Evolutionary conservation across 2,329 filamentous ascomycete species (phyloP).

Genomic region (Leptosphaerulina australis): DNA sequence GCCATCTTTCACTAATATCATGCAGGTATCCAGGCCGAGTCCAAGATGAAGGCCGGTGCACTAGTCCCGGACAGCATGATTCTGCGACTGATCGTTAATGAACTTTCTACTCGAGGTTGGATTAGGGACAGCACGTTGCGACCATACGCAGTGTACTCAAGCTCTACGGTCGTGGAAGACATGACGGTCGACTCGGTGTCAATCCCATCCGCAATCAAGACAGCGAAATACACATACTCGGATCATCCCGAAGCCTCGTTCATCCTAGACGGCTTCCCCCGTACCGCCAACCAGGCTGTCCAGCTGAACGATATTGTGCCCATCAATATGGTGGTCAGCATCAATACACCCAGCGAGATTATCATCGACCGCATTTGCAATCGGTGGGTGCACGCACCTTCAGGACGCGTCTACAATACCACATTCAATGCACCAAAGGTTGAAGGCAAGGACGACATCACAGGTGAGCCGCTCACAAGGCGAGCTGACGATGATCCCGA

Average conservation of each 20-base stretch:
- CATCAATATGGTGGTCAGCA: constrained; percentile 91
- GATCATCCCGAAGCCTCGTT: constrained; percentile 83
- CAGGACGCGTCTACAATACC: constrained; percentile 93
- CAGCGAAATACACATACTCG: constrained; percentile 55
- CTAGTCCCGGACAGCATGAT: constrained; percentile 94
- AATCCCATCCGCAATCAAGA: constrained; percentile 48
- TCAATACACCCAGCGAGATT: constrained; percentile 83
- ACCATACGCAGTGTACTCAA: constrained; percentile 54
- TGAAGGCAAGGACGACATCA: constrained; percentile 83
- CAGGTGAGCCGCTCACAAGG: constrained; percentile 82
- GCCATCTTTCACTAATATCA: constrained; percentile 19
- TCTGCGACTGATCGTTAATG: constrained; percentile 87
- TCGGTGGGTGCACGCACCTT: constrained; percentile 91
- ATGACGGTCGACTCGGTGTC: constrained; percentile 51
- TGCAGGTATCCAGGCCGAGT: constrained; percentile 86
- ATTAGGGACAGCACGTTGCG: constrained; percentile 60
- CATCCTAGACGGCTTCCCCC: constrained; percentile 94
- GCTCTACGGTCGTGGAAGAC: constrained; percentile 39
- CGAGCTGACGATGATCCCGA: constrained; percentile 85
- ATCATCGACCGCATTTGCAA: constrained; percentile 89
- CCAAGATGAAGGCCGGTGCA: constrained; percentile 82
- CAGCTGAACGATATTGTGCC: constrained; percentile 81
- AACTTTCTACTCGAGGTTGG: constrained; percentile 86
- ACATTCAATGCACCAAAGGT: constrained; percentile 86
- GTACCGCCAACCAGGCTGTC: constrained; percentile 79